phyloP scores from a whole-genome alignment of 1,139 yeast genomes.

The Maudiozyma humilis region DNA sequence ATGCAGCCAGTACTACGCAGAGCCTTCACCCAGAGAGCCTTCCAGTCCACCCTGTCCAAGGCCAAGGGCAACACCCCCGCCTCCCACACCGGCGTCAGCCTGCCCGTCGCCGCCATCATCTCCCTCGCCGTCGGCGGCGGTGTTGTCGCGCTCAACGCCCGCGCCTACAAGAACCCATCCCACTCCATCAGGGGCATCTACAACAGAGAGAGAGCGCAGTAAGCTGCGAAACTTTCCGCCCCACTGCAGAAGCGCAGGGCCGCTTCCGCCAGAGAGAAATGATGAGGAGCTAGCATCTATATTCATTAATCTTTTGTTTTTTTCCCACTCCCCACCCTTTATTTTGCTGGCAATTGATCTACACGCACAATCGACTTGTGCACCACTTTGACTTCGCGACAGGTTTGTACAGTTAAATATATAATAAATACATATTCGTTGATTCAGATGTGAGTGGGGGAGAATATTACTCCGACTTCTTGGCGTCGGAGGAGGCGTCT shows the following conservation, averaged over 20 bases:
- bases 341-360: no score
- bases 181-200: slow-evolving; percentile 14
- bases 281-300: no score
- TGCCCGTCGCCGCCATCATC: slow-evolving; percentile 3
- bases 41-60: background rate
- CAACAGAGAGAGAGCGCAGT: slow-evolving; percentile 12
- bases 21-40: background rate
- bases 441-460: no score
- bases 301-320: no score
- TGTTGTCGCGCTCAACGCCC: slow-evolving; percentile 2
- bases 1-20: slow-evolving; percentile 1
- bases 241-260: background rate
- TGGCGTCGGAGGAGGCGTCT: background rate
- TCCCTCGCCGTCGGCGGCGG: slow-evolving; percentile 7
- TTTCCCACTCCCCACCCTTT: no score
- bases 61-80: background rate
- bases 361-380: no score
- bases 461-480: background rate
- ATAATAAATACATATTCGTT: background rate
- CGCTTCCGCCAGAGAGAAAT: background rate
- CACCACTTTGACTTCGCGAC: no score
- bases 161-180: slow-evolving; percentile 7
- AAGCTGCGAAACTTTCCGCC: no score
- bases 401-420: background rate
- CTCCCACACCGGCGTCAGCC: background rate